Evolutionary conservation across 1,284 basidiomycete species (phyloP), one percentile per base, ranked within the genome.

Genomic region (Stygiomarasmius scandens): DNA sequence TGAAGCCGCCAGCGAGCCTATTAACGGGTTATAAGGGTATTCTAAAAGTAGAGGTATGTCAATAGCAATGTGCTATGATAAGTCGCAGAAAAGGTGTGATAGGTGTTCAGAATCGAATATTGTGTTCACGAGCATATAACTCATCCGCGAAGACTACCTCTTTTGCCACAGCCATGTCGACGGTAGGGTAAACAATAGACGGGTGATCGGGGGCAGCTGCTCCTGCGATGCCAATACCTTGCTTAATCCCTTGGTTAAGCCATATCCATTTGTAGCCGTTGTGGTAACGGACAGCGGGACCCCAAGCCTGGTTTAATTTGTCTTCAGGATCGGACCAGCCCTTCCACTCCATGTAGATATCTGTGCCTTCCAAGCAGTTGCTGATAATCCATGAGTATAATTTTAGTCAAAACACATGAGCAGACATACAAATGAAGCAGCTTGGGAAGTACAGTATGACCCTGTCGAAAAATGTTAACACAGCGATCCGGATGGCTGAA

Each of bases 211-310:
- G 14, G 20, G 36, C 36, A 12, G 36, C 2, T 8, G 52, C 25
- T 14, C 44, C 52, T 16, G 14, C 36, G 41, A 25, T 47, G 22
- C 34, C 54, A 25, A 25, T 32, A 23, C 24, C 48, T n/a, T 38
- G 22, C 34, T 49, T 27, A 52, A 14, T 59, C 8, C 68, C 68
- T 43, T 64, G 63, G 63, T 81, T 81, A 36, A 81, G 64, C 79
- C 80, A 82, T 24, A 80, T 71, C 79, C 79, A 81, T 62, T 81
- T 81, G 65, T 71, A 79, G 8, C 79, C 78, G 38, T 70, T 65
- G 62, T 80, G 79, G 61, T 78, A 79, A 46, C 67, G 63, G 19
- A 82, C 63, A 12, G 77, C 76, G 11, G 76, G 61, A n/a, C 70
- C 73, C 78, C 79, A 82, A 19, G 76, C 73, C 49, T 66, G 63